These are phyloP conservation scores for Heteromeles arbutifolia DNA, from an alignment of 306 rosid genomes.

Conservation along the genomic window DNA sequence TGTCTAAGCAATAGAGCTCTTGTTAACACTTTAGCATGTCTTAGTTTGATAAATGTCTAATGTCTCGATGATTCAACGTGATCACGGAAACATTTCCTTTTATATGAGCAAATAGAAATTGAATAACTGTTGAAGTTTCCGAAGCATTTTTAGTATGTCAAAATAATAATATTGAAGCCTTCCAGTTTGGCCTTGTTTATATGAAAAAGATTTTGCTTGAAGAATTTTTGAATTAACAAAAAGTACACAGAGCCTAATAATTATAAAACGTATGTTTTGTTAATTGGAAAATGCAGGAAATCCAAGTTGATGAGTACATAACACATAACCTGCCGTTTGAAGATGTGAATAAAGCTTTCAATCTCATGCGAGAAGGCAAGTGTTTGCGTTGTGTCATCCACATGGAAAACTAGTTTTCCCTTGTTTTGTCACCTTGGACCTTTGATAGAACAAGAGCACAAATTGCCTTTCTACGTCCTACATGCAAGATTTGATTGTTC, in stretches of 20 bases:
- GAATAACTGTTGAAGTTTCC: no score
- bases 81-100: no score
- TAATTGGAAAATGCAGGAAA: conserved; percentile 49
- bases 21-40: neutral
- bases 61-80: neutral
- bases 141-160: no score
- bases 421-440: neutral
- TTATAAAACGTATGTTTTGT: neutral
- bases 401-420: conserved; percentile 37
- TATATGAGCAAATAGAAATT: no score
- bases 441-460: neutral
- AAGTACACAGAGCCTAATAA: neutral
- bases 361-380: conserved; percentile 76
- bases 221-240: neutral
- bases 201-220: neutral
- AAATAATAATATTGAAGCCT: neutral
- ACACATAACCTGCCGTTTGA: conserved; percentile 68
- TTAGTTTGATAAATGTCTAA: neutral
- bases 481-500: neutral
- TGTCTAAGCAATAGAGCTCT: neutral
- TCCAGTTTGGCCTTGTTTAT: neutral
- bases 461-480: neutral
- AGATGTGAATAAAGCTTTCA: conserved; percentile 73
- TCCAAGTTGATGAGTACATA: conserved; percentile 73
- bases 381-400: conserved; percentile 93